Evolutionary conservation across 305 asterid species (phyloP), one percentile per base, ranked within the genome.

Genomic region (Striga hermonthica): DNA sequence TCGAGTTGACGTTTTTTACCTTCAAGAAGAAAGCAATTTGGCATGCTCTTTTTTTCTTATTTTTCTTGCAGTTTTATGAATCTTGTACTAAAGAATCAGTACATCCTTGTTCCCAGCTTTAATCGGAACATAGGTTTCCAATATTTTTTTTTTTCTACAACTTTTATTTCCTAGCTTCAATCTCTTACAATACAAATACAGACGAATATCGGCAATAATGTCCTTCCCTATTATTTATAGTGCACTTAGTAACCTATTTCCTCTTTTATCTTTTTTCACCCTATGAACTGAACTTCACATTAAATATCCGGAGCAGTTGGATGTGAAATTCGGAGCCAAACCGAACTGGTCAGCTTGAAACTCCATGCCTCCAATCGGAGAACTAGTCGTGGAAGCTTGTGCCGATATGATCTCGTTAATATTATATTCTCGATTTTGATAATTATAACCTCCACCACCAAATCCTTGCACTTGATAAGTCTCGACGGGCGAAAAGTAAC

Each of bases 321-420:
- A 84, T 10, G 75, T 80, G 70, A 86, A 84, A 71, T 81, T 79
- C 22, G 87, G 83, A 63, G 82, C 91, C 5, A 78, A 58, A 12
- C 77, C 82, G 9, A 73, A 69, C 28, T 65, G 78, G 11, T 85
- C 84, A 57, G 66, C 55, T 4, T 82, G 64, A 62, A 82, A 83
- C 65, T 85, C 95, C 80, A 82, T 64, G 11, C 87, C 84, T 56
- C 82, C 84, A 50, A 78, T 78, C n/a, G 96, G 94, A 38, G 96
- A 86, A 72, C 82, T 84, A 41, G 87, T 78, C 40, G 91, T 76
- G 1, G 95, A 87, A 14, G 87, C 84, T 49, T 74, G 80, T 4
- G 81, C 84, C 4, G 96, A 85, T 55, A 82, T 64, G 43, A 83
- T 77, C 52, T 84, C 89, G 5, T 78, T 80, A 57, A 74, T 76